Base-by-base conservation (phyloP, 228 moss, liverwort and hornwort genomes). In the Sphagnum fallax region DNA sequence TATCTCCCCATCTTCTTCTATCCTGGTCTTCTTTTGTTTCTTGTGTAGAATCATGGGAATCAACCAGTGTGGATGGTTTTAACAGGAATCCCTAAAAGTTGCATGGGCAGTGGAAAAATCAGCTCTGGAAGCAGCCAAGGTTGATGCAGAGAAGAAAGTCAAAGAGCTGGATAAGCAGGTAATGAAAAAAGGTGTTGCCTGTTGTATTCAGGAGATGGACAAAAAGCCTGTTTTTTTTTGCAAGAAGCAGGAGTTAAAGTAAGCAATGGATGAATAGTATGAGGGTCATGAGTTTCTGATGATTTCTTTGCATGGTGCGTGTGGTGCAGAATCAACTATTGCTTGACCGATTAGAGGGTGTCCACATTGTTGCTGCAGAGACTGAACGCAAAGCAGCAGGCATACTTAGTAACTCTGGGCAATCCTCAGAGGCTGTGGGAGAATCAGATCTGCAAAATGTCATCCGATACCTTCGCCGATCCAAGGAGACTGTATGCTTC, bases 131-230 rank as follows among this genome's bases (percentile, higher is more conserved):
- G 80, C 87, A 50, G 77, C 83, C 65, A 88, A 70, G 70, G 52
- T 74, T 68, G 93, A 98, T 66, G 81, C 85, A 60, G 93, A 93
- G 73, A 93, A 85, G 79, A 98, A 92, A 76, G 75, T 81, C 68
- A 93, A 87, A 73, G 97, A 89, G 67, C 75, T 93, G 70, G 88
- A 93, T 68, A 85, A 98, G 67, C 97, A 96, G 93, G 96, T 88
- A 75, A 5, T 62, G 5, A 63, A 32, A 32, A 32, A 32, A 32
- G 32, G 32, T 15, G 32, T 32, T 32, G 32, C 32, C 32, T 32
- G 2, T 32, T 61, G 32, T 32, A 32, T 32, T 32, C 32, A 32
- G 32, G 32, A 32, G 32, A 32, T 32, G 0, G 32, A 32, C 32
- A 32, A 32, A 32, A 32, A 32, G 2, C 32, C 32, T 32, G 2